Conservation (phyloP, 225 moss, liverwort and hornwort species). For the Neckera pumila region DNA sequence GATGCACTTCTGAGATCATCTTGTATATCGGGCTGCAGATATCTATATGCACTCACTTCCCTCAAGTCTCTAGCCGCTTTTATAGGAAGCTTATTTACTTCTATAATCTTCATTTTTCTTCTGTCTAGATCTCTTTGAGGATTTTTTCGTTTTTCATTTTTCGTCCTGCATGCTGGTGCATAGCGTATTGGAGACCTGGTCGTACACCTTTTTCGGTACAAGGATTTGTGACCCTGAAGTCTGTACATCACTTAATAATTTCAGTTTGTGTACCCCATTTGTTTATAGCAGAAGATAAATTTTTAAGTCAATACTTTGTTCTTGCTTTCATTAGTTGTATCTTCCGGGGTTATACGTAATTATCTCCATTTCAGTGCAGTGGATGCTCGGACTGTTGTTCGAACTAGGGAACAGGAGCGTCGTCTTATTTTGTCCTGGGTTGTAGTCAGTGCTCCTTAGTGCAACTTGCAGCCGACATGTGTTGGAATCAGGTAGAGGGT, state of each 20-base stretch:
- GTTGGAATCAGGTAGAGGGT: background rate
- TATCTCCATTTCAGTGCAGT: background rate
- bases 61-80: background rate
- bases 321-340: background rate
- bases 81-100: background rate
- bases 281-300: background rate
- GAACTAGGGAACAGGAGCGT: background rate
- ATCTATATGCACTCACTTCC: constrained; percentile 5
- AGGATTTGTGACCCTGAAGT: background rate
- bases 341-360: background rate
- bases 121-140: background rate
- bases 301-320: background rate
- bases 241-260: background rate
- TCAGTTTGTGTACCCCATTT: background rate
- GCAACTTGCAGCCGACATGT: background rate
- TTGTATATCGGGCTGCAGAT: background rate
- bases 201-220: background rate
- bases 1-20: constrained; percentile 6
- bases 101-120: background rate
- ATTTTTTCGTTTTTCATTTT: background rate
- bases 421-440: background rate
- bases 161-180: background rate
- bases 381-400: background rate
- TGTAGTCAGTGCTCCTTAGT: background rate
- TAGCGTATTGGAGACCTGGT: background rate